phyloP scores from a whole-genome alignment of 805 yeast genomes.

The Candida suzukii region DNA sequence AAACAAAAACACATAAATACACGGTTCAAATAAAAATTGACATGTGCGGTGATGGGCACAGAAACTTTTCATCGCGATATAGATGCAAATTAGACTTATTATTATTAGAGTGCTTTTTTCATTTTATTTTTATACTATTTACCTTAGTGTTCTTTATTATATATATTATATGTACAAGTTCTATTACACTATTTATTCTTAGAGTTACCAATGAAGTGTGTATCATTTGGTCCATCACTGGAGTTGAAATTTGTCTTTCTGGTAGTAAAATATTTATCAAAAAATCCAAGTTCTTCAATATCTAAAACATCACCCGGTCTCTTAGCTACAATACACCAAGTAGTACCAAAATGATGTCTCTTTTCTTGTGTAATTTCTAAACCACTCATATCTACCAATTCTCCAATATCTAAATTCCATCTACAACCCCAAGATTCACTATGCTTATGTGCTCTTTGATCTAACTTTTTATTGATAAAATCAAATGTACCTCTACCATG shows the following conservation, averaged over 20 bases:
- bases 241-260: conserved; percentile 24
- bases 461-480: conserved; percentile 72
- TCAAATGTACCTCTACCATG: conserved; percentile 87
- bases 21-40: too few relatives aligned
- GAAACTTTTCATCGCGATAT: too few relatives aligned
- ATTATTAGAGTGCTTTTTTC: too few relatives aligned
- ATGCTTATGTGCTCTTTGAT: conserved; percentile 75
- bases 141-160: neutral
- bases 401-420: conserved; percentile 94
- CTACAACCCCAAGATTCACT: conserved; percentile 94
- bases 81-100: too few relatives aligned
- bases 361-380: conserved; percentile 74
- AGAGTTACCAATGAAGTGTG: neutral
- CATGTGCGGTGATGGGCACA: too few relatives aligned
- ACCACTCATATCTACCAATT: conserved; percentile 75
- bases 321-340: conserved; percentile 79
- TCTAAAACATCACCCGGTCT: conserved; percentile 57
- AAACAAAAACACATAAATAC: too few relatives aligned
- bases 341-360: conserved; percentile 85
- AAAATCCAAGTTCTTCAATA: conserved; percentile 38
- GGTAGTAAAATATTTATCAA: conserved; percentile 40
- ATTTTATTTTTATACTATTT: neutral
- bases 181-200: neutral
- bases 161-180: neutral
- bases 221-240: conserved; percentile 9